Percentiles rank a stretch among this genome's conserved stretches.
Evolutionary conservation across 352 stramenopile species (phyloP).

Genomic region (Thraustochytrium striatum): DNA sequence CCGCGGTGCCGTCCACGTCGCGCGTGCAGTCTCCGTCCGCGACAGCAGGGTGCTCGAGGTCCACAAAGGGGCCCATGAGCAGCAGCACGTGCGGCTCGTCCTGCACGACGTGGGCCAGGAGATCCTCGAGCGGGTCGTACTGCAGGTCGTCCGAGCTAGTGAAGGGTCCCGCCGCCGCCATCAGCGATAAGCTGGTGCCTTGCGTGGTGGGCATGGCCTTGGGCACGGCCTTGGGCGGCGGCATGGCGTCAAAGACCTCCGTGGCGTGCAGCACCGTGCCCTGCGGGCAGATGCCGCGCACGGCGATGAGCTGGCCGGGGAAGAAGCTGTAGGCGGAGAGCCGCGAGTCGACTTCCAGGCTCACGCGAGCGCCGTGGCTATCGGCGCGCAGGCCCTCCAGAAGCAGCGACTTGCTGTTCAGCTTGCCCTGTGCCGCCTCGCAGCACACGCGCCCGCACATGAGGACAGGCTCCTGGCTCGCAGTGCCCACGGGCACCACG

Average conservation of each 20-base stretch:
- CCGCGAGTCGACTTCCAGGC: slow-evolving; percentile 60
- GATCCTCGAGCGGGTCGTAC: slow-evolving; percentile 88
- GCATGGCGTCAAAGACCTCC: slow-evolving; percentile 61
- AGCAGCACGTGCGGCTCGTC: slow-evolving; percentile 88
- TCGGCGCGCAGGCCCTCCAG: slow-evolving; percentile 68
- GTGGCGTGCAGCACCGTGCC: slow-evolving; percentile 64
- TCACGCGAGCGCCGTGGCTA: slow-evolving; percentile 61
- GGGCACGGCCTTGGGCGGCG: slow-evolving; percentile 56
- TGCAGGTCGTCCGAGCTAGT: slow-evolving; percentile 86
- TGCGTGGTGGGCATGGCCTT: slow-evolving; percentile 40
- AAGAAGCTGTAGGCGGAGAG: slow-evolving; percentile 67
- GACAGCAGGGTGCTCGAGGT: slow-evolving; percentile 81
- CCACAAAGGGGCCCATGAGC: slow-evolving; percentile 92
- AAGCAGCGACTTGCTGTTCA: slow-evolving; percentile 67
- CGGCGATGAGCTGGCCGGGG: slow-evolving; percentile 71
- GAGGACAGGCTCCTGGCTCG: slow-evolving; percentile 65
- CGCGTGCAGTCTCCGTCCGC: slow-evolving; percentile 67
- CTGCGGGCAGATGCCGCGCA: slow-evolving; percentile 68
- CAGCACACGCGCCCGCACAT: slow-evolving; percentile 70
- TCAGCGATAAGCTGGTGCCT: slow-evolving; percentile 59
- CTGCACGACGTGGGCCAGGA: slow-evolving; percentile 70
- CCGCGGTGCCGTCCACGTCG: slow-evolving; percentile 49
- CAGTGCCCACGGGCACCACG: slow-evolving; percentile 67
- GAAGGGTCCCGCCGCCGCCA: slow-evolving; percentile 87
- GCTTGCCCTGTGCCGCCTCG: slow-evolving; percentile 64